Evolutionary conservation across 179 eudicot species (phyloP), one percentile per base, ranked within the genome.

Genomic region (Beta macrorhiza): DNA sequence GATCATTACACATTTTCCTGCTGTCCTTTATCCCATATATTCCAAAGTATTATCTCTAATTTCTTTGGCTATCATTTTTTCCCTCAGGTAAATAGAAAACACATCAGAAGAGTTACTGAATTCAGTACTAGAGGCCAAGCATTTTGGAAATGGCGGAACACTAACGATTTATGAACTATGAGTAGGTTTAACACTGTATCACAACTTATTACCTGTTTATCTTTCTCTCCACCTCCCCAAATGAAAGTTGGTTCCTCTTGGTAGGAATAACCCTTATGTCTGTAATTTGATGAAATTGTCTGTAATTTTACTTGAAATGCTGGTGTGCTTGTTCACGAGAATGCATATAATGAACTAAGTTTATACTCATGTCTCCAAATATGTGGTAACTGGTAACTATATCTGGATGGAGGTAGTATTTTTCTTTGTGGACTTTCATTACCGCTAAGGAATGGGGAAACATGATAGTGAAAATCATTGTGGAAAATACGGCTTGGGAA

Each of bases 61-160:
- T 5, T 20, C 32, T 22, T 64, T 52, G 49, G 64, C 42, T 5
- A 51, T 19, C 19, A 12, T 67, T 19, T 78, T 32, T 78, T 68
- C 32, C 53, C 42, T 67, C 80, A 78, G 80, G 80, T 55, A 78
- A 20, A 67, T 78, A 77, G 62, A 22, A 51, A 25, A 51, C 47
- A 61, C 44, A 32, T 19, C 72, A 25, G 80, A 51, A 42, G 61
- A 20, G 19, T 44, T 62, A 44, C 37, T 76, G 53, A 15, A 42
- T 1, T 17, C n/a, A 14, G 45, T 7, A 77, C 7, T 12, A 15
- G 45, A 45, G 68, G 69, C 56, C 1, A 75, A 59, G 20, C 37
- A 22, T 20, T 75, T 75, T 0, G 37, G 7, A 64, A 49, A 37
- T 45, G 47, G 29, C 52, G 3, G 47, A 74, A 57, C 49, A 53